phyloP scores from a whole-genome alignment of 768 basidiomycete species.

The Amanita phalloides region DNA sequence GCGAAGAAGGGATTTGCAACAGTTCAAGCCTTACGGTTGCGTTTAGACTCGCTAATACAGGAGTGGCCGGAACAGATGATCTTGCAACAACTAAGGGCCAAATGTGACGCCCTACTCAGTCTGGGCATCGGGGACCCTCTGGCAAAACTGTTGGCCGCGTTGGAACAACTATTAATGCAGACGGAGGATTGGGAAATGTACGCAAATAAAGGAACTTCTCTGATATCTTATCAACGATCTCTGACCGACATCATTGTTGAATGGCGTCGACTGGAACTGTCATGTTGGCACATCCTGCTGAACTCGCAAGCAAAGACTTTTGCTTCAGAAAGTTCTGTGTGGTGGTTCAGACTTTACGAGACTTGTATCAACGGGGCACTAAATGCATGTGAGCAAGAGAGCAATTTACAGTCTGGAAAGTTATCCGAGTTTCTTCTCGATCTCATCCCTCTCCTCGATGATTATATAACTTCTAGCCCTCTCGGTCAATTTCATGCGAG shows the following conservation, averaged over 20 bases:
- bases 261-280: conserved; percentile 85
- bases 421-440: conserved; percentile 46
- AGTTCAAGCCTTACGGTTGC: conserved; percentile 36
- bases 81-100: conserved; percentile 68
- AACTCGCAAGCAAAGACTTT: conserved; percentile 55
- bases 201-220: conserved; percentile 82
- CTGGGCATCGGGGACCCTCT: conserved; percentile 61
- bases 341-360: conserved; percentile 92
- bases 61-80: conserved; percentile 99
- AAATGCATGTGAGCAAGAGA: conserved; percentile 31
- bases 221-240: conserved; percentile 54
- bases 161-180: conserved; percentile 80
- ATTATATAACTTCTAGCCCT: conserved; percentile 66
- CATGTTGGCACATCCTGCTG: conserved; percentile 77
- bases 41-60: conserved; percentile 45
- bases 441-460: conserved; percentile 69
- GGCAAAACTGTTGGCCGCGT: conserved; percentile 68
- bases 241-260: conserved; percentile 68
- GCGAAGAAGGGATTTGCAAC: conserved; percentile 47
- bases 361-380: conserved; percentile 54
- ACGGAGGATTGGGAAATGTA: conserved; percentile 96
- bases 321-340: conserved; percentile 38
- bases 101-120: conserved; percentile 54
- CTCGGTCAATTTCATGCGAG: conserved; percentile 75
- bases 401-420: conserved; percentile 17